These are phyloP conservation scores for Claviceps citrina DNA, from an alignment of 2,329 filamentous ascomycete species.

Conservation along the genomic window DNA sequence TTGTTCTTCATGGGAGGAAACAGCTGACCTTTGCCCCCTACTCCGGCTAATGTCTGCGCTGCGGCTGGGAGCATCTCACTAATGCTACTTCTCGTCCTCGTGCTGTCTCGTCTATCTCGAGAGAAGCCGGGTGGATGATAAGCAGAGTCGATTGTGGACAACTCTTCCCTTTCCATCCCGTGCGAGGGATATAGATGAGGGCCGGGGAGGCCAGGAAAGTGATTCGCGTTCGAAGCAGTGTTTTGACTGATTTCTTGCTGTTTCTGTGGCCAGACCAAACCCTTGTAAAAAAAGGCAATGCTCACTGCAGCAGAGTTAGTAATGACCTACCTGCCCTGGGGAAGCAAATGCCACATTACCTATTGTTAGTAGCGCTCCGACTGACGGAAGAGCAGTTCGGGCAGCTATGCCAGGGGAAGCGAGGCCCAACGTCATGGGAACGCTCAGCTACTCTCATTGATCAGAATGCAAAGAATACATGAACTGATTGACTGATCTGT, in stretches of 20 bases:
- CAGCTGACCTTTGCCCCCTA: no score
- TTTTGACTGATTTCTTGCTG: conserved; percentile 2
- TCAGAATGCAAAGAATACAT: neutral
- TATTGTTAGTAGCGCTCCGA: conserved; percentile 33
- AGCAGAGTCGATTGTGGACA: neutral
- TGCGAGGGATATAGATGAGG: neutral
- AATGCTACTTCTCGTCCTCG: neutral
- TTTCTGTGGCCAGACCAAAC: conserved; percentile 7
- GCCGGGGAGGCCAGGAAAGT: conserved; percentile 4
- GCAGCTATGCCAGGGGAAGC: conserved; percentile 25
- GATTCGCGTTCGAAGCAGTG: neutral
- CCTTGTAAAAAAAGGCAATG: conserved; percentile 15
- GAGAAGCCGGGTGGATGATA: neutral
- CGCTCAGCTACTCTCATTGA: conserved; percentile 28
- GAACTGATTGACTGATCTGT: neutral
- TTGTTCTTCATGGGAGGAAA: no score
- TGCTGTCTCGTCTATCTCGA: neutral
- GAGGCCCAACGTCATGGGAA: conserved; percentile 35
- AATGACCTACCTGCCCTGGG: conserved; percentile 4
- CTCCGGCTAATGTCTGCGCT: no score
- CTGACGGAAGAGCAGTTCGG: conserved; percentile 34
- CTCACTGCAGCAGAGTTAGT: conserved; percentile 9
- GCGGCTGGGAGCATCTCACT: no score
- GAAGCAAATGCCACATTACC: conserved; percentile 18
- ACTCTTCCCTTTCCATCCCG: neutral